A percentile compares a stretch with the other conserved stretches of the same genome.
These are phyloP conservation scores for Centaurea solstitialis DNA, from an alignment of 129 eudicot species.

Conservation along the genomic window DNA sequence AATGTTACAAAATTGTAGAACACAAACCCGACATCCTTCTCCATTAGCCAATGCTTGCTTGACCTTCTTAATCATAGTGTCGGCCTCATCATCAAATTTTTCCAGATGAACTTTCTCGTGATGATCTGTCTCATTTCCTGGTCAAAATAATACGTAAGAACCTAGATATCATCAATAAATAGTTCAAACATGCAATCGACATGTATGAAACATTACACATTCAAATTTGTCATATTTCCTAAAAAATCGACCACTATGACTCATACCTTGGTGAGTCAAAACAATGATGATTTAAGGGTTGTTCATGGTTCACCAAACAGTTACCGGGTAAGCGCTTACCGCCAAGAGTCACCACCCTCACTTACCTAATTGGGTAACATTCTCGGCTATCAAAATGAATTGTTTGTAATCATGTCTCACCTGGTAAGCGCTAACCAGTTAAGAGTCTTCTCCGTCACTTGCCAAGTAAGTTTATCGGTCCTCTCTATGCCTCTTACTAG, in stretches of 20 bases:
- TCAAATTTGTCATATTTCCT: neutral
- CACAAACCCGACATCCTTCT: slow-evolving; percentile 92
- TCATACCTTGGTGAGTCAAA: neutral
- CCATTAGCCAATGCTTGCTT: slow-evolving; percentile 75
- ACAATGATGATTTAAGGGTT: neutral
- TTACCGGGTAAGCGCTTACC: neutral
- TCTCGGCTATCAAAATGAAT: no score
- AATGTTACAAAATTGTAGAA: neutral
- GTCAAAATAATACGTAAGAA: slow-evolving; percentile 28
- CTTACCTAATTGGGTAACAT: neutral
- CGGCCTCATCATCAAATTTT: slow-evolving; percentile 75
- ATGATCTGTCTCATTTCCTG: slow-evolving; percentile 65
- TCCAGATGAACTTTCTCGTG: slow-evolving; percentile 68
- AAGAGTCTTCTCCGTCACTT: no score
- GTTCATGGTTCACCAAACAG: no score
- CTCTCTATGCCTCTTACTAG: no score
- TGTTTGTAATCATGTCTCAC: no score
- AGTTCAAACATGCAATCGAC: neutral
- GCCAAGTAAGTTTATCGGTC: no score
- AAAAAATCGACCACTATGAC: neutral
- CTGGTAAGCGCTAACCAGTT: no score
- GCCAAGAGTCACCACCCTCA: neutral
- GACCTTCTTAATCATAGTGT: slow-evolving; percentile 74
- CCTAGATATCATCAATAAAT: slow-evolving; percentile 8
- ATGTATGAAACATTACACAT: neutral